Evolutionary conservation across 805 yeast species (phyloP), one percentile per base, ranked within the genome.

Genomic region (Pichia phayaonensis): DNA sequence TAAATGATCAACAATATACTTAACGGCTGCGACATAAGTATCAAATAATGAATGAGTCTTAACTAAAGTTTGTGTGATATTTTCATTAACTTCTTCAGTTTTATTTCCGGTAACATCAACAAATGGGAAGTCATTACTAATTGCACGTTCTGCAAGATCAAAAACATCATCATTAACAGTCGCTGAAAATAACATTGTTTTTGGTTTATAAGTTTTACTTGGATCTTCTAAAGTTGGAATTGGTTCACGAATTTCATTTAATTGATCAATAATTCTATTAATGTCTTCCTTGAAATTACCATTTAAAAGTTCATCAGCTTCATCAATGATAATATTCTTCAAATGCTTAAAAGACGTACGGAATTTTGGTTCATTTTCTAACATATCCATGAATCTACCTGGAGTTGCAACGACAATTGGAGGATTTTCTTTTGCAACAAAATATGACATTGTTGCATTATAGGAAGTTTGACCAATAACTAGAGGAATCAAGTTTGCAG

Each of bases 251-350:
- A 59, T 54, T 45, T 41, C 52, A 49, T 49, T 74, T 54, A 87
- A 67, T 39, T 60, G 64, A 13, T 69, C 68, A 42, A 84, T 77
- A 50, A 90, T 82, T 24, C 72, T 70, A 50, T 76, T 73, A 53
- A 90, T 72, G 54, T 80, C 84, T 40, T 75, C 78, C 59, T 78
- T 81, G 65, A 92, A 90, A 18, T 95, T 95, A 54, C 80, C 81
- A 65, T 85, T 94, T 53, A 90, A 73, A 47, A 90, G 70, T 59
- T 94, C 79, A 69, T 90, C 97, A 39, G 97, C 97, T 71, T 90
- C 98, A 66, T 90, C 97, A 55, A 88, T 79, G 40, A 90, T 83
- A 54, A 86, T 74, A 59, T 83, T 79, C 52, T 75, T 76, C 50
- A 90, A 72, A 48, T 72, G 66, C 40, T 66, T 63, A 64, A 89